Base-by-base conservation (phyloP, 176 grass and related monocot genomes). In the Alopecurus myosuroides region DNA sequence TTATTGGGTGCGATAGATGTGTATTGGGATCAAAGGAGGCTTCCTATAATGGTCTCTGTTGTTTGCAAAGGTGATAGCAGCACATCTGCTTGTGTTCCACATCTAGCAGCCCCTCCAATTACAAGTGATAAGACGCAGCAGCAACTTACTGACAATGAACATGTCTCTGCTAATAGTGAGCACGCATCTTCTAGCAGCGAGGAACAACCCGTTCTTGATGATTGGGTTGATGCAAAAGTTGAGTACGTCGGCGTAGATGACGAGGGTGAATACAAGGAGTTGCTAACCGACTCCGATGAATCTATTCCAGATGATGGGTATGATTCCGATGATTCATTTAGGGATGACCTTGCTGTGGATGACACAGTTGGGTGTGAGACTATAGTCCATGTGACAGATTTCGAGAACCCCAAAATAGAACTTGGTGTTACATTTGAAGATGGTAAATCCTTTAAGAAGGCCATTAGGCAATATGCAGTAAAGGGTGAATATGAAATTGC, bases 1-100 rank as follows among this genome's bases (percentile, higher is more conserved):
- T 44, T 79, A 9, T 1, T 62, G 13, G 4, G 26, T 30, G 23
- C 7, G 18, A 44, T 79, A 44, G 56, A 79, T 25, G 62, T 62
- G 77, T 79, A 79, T 30, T 79, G 56, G 77, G 77, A 62, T 37
- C 28, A 29, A 62, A 79, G 77, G 26, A 62, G 77, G 25, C 37
- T 62, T 3, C 40, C 55, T 40, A 26, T 79, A 25, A 14, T 39
- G 40, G 77, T 62, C 0, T 67, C 6, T 35, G 23, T 40, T 41
- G 25, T 79, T 3, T 20, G 14, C 23, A 63, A 19, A 20, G 25
- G 17, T 17, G 17, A 30, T 36, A 26, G 3, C 23, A 28, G 3
- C 14, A 28, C 56, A 14, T 26, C 23, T 28, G 3, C 11, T 60
- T 28, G 56, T 60, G 56, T 5, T 0, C 23, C 11, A 28, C 25